Percentiles rank a stretch among this genome's conserved stretches.
phyloP scores from a whole-genome alignment of 306 rosid species.

The Fragaria vesca region DNA sequence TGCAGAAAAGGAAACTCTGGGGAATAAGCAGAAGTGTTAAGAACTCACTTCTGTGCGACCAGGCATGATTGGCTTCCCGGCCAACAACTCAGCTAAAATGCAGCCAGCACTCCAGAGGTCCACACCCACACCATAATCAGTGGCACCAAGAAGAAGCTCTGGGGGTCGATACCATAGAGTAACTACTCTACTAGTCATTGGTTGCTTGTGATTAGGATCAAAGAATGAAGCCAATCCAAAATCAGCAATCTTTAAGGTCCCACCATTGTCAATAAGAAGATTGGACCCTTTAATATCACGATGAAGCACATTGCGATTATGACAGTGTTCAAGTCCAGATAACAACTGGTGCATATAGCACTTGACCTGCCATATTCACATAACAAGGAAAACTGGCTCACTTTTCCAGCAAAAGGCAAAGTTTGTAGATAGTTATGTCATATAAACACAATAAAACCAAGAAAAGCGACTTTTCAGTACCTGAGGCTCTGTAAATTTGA shows the following conservation, averaged over 20 bases:
- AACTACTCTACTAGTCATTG: constrained; percentile 95
- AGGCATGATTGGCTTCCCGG: constrained; percentile 92
- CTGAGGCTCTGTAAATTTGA: constrained; percentile 84
- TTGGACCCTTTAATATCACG: constrained; percentile 93
- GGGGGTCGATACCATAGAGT: constrained; percentile 93
- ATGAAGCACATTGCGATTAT: constrained; percentile 68
- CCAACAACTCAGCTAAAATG: constrained; percentile 82
- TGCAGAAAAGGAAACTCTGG: constrained; percentile 17
- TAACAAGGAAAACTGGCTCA: constrained; percentile 24
- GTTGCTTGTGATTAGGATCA: constrained; percentile 82
- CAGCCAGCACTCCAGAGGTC: constrained; percentile 98
- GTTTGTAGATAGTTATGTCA: constrained; percentile 7
- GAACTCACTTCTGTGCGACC: constrained; percentile 83
- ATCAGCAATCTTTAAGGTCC: constrained; percentile 85
- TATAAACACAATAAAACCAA: constrained; percentile 16
- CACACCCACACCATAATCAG: constrained; percentile 81
- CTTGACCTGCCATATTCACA: constrained; percentile 58
- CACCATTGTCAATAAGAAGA: constrained; percentile 80
- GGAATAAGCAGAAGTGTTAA: constrained; percentile 1
- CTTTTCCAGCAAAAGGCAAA: not conserved
- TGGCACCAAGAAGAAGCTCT: constrained; percentile 90
- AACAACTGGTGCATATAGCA: constrained; percentile 86
- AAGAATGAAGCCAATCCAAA: constrained; percentile 85
- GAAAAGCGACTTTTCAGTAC: constrained; percentile 34
- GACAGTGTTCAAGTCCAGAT: constrained; percentile 90